phyloP scores from a whole-genome alignment of 2,329 filamentous ascomycete genomes.

The Colletotrichum godetiae region DNA sequence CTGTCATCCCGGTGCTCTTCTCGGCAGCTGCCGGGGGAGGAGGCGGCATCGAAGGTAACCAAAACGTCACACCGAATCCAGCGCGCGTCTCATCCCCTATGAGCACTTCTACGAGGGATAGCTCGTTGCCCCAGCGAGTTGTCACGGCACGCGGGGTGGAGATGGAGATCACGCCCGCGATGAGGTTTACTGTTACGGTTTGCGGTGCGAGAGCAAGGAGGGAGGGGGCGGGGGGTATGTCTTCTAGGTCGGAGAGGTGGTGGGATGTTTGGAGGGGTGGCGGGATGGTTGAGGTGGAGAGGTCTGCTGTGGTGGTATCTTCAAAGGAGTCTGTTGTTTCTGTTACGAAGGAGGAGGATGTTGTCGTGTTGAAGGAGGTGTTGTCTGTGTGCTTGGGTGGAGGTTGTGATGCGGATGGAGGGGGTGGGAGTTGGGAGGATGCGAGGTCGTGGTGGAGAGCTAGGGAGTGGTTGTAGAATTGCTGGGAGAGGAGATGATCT shows the following conservation, averaged over 20 bases:
- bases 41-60: constrained; percentile 65
- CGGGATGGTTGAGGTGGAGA: constrained; percentile 17
- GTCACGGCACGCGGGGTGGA: constrained; percentile 74
- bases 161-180: constrained; percentile 83
- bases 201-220: constrained; percentile 78
- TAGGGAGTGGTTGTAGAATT: constrained; percentile 85
- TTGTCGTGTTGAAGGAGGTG: constrained; percentile 36
- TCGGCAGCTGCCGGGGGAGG: constrained; percentile 37
- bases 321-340: constrained; percentile 45
- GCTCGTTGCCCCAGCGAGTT: constrained; percentile 71
- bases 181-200: constrained; percentile 83
- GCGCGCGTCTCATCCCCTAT: constrained; percentile 88
- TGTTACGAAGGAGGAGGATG: constrained; percentile 50
- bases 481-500: constrained; percentile 54
- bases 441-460: constrained; percentile 74
- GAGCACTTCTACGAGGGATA: constrained; percentile 79
- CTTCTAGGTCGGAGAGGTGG: constrained; percentile 71
- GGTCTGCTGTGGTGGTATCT: constrained; percentile 31
- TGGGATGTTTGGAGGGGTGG: constrained; percentile 46
- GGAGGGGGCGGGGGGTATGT: constrained; percentile 75
- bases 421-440: constrained; percentile 66
- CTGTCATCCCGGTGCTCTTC: constrained; percentile 23
- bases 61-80: constrained; percentile 86
- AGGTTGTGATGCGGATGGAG: neutral
- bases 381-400: neutral